Conservation (phyloP, 768 basidiomycete genomes). For the Ramaria rubella region DNA sequence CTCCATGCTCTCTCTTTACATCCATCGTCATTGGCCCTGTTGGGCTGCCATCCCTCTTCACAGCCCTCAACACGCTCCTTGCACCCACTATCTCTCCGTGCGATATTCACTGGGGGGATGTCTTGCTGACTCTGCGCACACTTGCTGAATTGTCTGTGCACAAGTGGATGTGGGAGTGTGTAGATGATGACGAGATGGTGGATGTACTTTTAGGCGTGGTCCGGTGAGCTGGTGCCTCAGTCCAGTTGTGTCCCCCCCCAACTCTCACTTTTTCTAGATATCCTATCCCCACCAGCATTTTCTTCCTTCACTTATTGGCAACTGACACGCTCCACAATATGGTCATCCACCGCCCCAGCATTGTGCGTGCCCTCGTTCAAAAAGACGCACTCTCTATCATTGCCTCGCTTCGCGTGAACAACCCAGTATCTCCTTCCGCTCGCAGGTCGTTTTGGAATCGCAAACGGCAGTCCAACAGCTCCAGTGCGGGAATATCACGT, state of each 20-base stretch:
- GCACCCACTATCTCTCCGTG: no score
- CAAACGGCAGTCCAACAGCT: no score
- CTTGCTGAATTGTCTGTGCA: constrained; percentile 3
- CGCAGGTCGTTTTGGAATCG: no score
- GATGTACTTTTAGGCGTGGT: constrained; percentile 3
- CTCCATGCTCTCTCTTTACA: neutral
- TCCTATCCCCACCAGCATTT: constrained; percentile 4
- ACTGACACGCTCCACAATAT: neutral
- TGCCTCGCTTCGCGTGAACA: no score
- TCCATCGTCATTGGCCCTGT: neutral
- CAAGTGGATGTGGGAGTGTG: neutral
- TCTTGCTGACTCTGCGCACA: neutral
- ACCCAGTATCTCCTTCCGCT: no score
- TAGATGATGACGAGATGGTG: neutral
- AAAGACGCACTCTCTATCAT: neutral
- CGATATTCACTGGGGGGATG: constrained; percentile 1
- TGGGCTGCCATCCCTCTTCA: neutral
- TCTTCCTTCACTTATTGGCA: constrained; percentile 2
- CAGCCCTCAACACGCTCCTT: neutral
- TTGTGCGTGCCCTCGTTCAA: neutral
- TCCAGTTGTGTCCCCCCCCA: neutral
- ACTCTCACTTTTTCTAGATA: neutral
- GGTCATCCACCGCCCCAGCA: neutral
- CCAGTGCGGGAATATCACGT: no score
- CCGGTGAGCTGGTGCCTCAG: neutral